Evolutionary conservation across 371 early-diverging fungal species (phyloP).

Genomic region (Mucor mucedo): DNA sequence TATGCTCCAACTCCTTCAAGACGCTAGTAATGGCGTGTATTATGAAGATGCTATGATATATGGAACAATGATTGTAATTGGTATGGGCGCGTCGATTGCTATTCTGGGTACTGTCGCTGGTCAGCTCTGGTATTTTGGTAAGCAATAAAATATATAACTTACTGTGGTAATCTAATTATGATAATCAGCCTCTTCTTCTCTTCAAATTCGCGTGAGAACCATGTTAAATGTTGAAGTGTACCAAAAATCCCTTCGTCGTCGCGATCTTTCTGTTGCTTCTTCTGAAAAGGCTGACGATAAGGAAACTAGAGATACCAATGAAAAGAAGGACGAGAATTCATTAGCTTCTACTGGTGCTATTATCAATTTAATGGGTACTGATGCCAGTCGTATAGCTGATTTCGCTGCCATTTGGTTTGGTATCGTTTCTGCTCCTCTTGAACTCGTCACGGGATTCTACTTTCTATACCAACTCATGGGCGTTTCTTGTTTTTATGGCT

Average conservation of each 20-base stretch:
- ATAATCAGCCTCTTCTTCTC: slow-evolving; percentile 17
- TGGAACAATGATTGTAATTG: slow-evolving; percentile 34
- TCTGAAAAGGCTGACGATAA: too few species aligned
- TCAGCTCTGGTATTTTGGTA: slow-evolving; percentile 43
- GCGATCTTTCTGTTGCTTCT: slow-evolving; percentile 26
- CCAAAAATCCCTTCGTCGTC: slow-evolving; percentile 46
- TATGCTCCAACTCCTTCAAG: slow-evolving; percentile 24
- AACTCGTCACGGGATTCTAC: slow-evolving; percentile 62
- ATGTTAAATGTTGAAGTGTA: slow-evolving; percentile 49
- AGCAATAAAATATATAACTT: background rate
- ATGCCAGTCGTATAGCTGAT: slow-evolving; percentile 64
- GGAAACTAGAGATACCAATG: too few species aligned
- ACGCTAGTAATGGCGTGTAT: slow-evolving; percentile 7
- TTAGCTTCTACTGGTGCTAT: slow-evolving; percentile 60
- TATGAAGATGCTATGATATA: slow-evolving; percentile 7
- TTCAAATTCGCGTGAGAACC: slow-evolving; percentile 38
- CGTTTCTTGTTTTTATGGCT: slow-evolving; percentile 66
- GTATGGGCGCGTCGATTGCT: slow-evolving; percentile 37
- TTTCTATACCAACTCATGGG: slow-evolving; percentile 72
- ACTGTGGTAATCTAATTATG: background rate
- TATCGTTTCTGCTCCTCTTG: slow-evolving; percentile 58
- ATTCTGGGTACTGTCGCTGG: slow-evolving; percentile 32
- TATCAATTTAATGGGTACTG: slow-evolving; percentile 80
- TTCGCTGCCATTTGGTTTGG: slow-evolving; percentile 53
- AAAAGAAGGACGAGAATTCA: slow-evolving; percentile 20